phyloP scores from a whole-genome alignment of 2,329 filamentous ascomycete genomes.

The Stylonectria norvegica region DNA sequence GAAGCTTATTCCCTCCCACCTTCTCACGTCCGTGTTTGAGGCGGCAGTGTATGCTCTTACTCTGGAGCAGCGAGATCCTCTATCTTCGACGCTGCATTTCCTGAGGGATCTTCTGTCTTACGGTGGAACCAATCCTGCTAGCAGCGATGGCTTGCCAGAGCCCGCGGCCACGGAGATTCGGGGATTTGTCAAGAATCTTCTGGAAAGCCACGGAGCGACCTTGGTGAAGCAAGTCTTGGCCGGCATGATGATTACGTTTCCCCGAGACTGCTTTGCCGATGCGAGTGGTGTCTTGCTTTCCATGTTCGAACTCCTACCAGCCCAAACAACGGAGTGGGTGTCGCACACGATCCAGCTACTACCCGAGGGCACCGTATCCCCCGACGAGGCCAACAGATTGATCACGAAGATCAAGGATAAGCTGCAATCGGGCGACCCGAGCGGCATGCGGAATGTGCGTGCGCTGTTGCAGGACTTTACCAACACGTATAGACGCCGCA shows the following conservation, averaged over 20 bases:
- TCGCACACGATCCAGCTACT: constrained; percentile 79
- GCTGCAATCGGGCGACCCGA: constrained; percentile 60
- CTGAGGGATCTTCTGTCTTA: constrained; percentile 88
- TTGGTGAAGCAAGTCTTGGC: constrained; percentile 88
- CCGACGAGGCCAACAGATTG: constrained; percentile 75
- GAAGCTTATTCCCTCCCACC: constrained; percentile 72
- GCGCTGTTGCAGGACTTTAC: constrained; percentile 93
- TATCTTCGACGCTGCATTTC: constrained; percentile 90
- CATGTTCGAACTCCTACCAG: constrained; percentile 81
- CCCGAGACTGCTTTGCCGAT: constrained; percentile 90
- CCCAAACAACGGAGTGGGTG: constrained; percentile 77
- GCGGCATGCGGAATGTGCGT: constrained; percentile 70
- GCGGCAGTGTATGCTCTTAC: constrained; percentile 83
- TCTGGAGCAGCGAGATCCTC: constrained; percentile 84
- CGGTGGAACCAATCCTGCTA: constrained; percentile 70
- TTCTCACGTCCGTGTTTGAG: constrained; percentile 80
- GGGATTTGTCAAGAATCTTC: constrained; percentile 67
- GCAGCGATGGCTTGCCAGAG: constrained; percentile 53
- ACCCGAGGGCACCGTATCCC: constrained; percentile 75
- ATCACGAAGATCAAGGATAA: constrained; percentile 77
- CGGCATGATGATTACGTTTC: constrained; percentile 99
- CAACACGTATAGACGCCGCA: constrained; percentile 85
- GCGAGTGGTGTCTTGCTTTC: constrained; percentile 88
- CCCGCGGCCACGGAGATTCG: constrained; percentile 67
- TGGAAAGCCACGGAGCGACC: constrained; percentile 67